These are phyloP conservation scores for Miscanthus sacchariflorus DNA, from an alignment of 202 grass and related monocot species.

Conservation along the genomic window DNA sequence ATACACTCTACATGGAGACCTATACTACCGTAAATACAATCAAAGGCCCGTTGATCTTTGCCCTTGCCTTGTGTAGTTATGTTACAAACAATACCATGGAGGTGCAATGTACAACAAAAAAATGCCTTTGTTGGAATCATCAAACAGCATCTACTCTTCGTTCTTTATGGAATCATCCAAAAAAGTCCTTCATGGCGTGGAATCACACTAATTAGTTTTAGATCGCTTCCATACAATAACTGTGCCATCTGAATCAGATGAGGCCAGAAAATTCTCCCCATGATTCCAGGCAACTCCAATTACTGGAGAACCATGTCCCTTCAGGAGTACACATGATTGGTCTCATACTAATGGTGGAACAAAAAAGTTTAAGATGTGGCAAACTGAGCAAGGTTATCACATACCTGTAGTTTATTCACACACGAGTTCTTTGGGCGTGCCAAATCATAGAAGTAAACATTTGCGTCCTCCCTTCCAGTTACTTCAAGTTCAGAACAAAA, in stretches of 20 bases:
- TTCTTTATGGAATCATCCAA: neutral
- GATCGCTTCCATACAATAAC: conserved; percentile 98
- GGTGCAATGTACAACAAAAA: conserved; percentile 33
- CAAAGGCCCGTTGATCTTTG: conserved; percentile 20
- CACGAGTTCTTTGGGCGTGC: conserved; percentile 85
- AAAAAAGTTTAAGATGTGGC: neutral
- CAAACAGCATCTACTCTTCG: conserved; percentile 24
- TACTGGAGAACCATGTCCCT: conserved; percentile 89
- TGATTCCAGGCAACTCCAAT: conserved; percentile 97
- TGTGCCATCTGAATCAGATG: conserved; percentile 90
- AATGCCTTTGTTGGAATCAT: conserved; percentile 35
- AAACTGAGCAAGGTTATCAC: conserved; percentile 18
- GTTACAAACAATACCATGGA: conserved; percentile 50
- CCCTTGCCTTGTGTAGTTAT: conserved; percentile 34
- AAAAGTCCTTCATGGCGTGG: neutral
- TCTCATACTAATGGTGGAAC: neutral
- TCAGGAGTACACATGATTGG: conserved; percentile 32
- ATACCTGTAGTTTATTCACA: conserved; percentile 95
- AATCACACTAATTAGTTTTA: conserved; percentile 49
- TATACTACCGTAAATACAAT: conserved; percentile 50
- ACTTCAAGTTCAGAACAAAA: conserved; percentile 63
- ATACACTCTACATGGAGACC: conserved; percentile 40
- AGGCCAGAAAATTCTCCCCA: conserved; percentile 93
- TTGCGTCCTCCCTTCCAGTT: conserved; percentile 91
- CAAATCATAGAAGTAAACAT: conserved; percentile 99